Evolutionary conservation across 768 basidiomycete species (phyloP), one percentile per base, ranked within the genome.

Genomic region (Boletellus emodensis): DNA sequence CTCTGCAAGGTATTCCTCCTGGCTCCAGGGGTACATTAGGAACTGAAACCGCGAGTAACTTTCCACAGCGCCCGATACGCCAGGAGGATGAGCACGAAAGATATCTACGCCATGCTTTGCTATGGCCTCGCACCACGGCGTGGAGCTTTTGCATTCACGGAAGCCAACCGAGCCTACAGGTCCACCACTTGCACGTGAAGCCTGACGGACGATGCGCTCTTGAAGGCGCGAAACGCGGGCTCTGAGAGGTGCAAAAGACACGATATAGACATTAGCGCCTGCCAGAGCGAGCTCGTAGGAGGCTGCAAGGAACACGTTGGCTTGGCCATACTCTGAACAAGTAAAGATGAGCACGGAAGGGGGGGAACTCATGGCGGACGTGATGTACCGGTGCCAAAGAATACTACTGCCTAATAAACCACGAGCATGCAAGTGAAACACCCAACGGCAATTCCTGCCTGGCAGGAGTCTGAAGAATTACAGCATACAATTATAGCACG

Each of bases 261-360:
- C 49, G 4, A 59, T 44, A 20, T n/a, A 18, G 15, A 59, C 47
- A 22, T 55, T 38, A 11, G 35, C 46, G 4, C 49, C 53, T 6
- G 44, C 41, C 7, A 58, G 42, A 6, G 44, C 57, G 5, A 59
- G 56, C 24, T 59, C 56, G 7, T 54, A 58, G 9, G 56, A 20
- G 7, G 43, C 51, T 14, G 57, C 53, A 13, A 45, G 35, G 15
- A 10, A 6, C 34, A 37, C 40, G 20, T 49, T 49, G 13, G 40
- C 48, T 36, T 42, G 48, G 18, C 40, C 48, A 36, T 49, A 33
- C 40, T 49, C 40, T 17, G 34, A n/a, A 26, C 35, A 36, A 14
- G 48, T 59, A 14, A 43, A 48, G 7, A 58, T 13, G 32, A 58
- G 52, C 34, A 51, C 56, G 14, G 46, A 36, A 13, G 52, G 40